Evolutionary conservation across 2,329 filamentous ascomycete species (phyloP).

Genomic region (Simplicillium sp.): DNA sequence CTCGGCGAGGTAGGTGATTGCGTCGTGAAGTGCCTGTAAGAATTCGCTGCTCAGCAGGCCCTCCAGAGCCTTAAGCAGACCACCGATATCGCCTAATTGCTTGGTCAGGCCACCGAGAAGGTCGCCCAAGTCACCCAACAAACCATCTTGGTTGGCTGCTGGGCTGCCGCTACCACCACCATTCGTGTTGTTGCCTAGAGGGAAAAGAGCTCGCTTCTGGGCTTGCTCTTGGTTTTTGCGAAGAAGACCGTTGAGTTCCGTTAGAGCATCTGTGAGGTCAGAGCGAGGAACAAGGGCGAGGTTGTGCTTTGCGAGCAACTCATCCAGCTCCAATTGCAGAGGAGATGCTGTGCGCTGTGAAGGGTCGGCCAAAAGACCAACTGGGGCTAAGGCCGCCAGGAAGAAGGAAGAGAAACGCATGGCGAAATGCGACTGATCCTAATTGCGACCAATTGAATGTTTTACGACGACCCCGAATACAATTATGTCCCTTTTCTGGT

Average conservation of each 20-base stretch:
- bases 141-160: conserved; percentile 3
- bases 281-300: conserved; percentile 31
- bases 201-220: neutral
- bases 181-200: neutral
- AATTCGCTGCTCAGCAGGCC: conserved; percentile 27
- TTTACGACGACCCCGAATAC: no score
- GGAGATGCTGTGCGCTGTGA: conserved; percentile 12
- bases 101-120: conserved; percentile 11
- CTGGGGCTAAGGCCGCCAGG: conserved; percentile 21
- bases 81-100: conserved; percentile 15
- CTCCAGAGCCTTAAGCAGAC: conserved; percentile 14
- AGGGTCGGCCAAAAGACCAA: conserved; percentile 20
- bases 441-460: no score
- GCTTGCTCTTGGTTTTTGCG: conserved; percentile 13
- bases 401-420: conserved; percentile 27
- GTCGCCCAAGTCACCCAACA: conserved; percentile 11
- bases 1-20: conserved; percentile 27
- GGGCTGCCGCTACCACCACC: neutral
- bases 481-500: no score
- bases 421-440: neutral
- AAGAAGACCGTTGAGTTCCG: conserved; percentile 29
- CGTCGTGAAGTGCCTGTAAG: conserved; percentile 28
- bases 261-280: conserved; percentile 31
- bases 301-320: conserved; percentile 30
- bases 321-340: conserved; percentile 27